Percentiles rank a stretch among this genome's conserved stretches.
phyloP scores from a whole-genome alignment of 805 yeast genomes.

The Saccharomycopsis sp. region DNA sequence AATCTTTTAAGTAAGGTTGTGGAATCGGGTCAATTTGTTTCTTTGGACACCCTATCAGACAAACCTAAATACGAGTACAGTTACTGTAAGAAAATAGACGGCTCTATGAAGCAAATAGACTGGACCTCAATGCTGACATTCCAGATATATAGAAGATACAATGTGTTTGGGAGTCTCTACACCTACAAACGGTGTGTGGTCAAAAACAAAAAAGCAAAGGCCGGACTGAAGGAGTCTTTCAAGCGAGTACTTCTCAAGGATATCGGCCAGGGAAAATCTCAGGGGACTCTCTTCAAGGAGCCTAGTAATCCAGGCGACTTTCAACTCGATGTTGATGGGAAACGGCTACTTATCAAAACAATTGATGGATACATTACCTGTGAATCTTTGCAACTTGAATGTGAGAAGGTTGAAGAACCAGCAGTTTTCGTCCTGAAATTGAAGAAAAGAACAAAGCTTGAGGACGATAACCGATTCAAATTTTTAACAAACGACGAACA shows the following conservation, averaged over 20 bases:
- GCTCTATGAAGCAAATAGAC: conserved; percentile 35
- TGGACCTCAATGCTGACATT: conserved; percentile 40
- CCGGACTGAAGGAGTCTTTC: neutral
- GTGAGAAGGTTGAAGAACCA: conserved; percentile 41
- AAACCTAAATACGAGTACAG: conserved; percentile 33
- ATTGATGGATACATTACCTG: conserved; percentile 36
- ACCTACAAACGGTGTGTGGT: conserved; percentile 28
- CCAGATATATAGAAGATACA: conserved; percentile 36
- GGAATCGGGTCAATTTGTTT: conserved; percentile 25
- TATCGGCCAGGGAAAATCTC: neutral
- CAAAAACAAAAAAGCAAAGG: neutral
- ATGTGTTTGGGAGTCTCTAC: conserved; percentile 52
- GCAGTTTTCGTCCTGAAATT: conserved; percentile 37
- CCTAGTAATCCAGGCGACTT: conserved; percentile 29
- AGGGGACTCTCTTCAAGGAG: neutral
- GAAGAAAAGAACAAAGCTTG: conserved; percentile 32
- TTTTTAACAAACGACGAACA: neutral
- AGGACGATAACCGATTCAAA: neutral
- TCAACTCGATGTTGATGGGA: conserved; percentile 20
- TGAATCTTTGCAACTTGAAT: conserved; percentile 45
- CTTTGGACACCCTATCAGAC: conserved; percentile 22
- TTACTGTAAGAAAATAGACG: conserved; percentile 50
- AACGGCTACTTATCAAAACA: conserved; percentile 36
- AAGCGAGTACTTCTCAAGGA: neutral
- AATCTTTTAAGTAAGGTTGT: conserved; percentile 44